These are phyloP conservation scores for Fraxinus latifolia DNA, from an alignment of 305 asterid genomes.

Conservation along the genomic window DNA sequence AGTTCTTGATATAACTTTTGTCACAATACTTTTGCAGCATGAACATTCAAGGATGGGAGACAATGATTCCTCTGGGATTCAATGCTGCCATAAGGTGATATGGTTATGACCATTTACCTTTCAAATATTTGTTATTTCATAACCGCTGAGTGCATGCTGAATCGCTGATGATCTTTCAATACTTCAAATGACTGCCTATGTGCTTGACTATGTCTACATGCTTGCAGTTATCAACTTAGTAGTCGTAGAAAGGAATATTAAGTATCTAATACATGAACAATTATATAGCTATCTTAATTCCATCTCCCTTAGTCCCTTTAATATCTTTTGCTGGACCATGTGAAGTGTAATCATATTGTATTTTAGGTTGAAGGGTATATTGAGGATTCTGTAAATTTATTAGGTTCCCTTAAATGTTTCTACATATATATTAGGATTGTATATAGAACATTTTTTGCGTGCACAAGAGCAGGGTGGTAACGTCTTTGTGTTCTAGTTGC, in stretches of 20 bases:
- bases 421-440: neutral
- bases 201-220: neutral
- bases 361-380: neutral
- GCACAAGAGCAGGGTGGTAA: neutral
- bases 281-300: neutral
- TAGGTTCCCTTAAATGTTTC: neutral
- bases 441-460: neutral
- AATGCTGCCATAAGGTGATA: slow-evolving; percentile 79
- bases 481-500: neutral
- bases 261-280: neutral
- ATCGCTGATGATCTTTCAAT: neutral
- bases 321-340: neutral
- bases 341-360: neutral
- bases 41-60: slow-evolving; percentile 74
- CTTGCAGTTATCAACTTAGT: neutral
- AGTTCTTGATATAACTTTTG: neutral
- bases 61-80: slow-evolving; percentile 71
- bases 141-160: neutral
- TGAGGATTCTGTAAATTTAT: neutral
- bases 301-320: neutral
- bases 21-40: slow-evolving; percentile 41
- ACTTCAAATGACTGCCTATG: neutral
- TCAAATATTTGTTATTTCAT: neutral
- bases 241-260: neutral
- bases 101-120: neutral